Base-by-base conservation (phyloP, 306 rosid genomes). In the Luffa acutangula region DNA sequence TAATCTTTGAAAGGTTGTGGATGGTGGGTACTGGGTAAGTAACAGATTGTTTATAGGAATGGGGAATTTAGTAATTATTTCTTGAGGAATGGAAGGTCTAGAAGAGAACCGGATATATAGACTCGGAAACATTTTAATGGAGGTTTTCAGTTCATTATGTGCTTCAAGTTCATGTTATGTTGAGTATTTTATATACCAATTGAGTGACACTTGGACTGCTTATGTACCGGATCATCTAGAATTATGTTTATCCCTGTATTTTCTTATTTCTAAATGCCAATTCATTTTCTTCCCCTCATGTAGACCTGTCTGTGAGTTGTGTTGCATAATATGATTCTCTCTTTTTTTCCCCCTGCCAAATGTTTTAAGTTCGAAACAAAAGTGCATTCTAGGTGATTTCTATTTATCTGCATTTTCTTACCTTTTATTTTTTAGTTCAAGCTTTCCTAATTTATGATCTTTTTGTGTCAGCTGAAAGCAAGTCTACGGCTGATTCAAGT, bases 401-500 rank as follows among this genome's bases (percentile, higher is more conserved):
- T 56, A 6, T 41, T 51, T 52, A 14, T 63, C 18, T 52, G 42
- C 46, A 37, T 25, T 13, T 59, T 36, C 37, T 48, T 21, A 85
- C 58, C 80, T 49, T 67, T 78, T 57, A 64, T 76, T 5, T 53
- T 76, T 42, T 71, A 39, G 17, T 51, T 77, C 14, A 37, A 62
- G 48, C 37, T 3, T 36, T 46, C 25, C 57, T 78, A 10, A 85
- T 59, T 20, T 42, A 84, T 49, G 62, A 51, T 76, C 59, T 20
- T 59, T 77, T 69, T 59, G 42, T 7, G n/a, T 69, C 78, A 85
- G 87, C 90, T 85, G 96, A 92, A 80, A 87, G 89, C 80, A 94
- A 91, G 86, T 92, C 91, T 34, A 86, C 89, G 18, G 89, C 85
- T 75, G 93, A 91, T 82, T 88, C 93, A 12, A 90, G 93, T 83